Percentiles rank a stretch among this genome's conserved stretches.
Conservation (phyloP, 1,284 basidiomycete genomes). For the Ustilago trichophora region DNA sequence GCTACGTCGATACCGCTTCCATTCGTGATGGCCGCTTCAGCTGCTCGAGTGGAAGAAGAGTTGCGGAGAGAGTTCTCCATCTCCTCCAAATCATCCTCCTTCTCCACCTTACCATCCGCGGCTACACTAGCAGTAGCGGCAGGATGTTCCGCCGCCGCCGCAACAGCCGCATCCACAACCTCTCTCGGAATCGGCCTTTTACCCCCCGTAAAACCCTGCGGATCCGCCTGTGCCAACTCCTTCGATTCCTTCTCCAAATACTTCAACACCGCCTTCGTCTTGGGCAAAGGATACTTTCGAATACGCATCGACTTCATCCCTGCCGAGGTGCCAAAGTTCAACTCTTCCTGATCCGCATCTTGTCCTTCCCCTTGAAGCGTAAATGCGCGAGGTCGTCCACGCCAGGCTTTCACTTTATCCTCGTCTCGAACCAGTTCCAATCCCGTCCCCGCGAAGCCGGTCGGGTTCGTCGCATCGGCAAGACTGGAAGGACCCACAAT, state of each 20-base stretch:
- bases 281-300: slow-evolving; percentile 49
- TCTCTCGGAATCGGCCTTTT: slow-evolving; percentile 26
- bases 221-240: slow-evolving; percentile 20
- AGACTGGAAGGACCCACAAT: slow-evolving; percentile 38
- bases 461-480: background rate
- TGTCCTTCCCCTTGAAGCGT: no score
- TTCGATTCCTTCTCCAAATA: slow-evolving; percentile 46
- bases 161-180: slow-evolving; percentile 15
- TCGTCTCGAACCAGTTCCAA: slow-evolving; percentile 71
- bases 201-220: slow-evolving; percentile 25
- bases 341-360: slow-evolving; percentile 74
- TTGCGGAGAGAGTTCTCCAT: slow-evolving; percentile 49
- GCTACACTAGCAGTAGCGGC: background rate
- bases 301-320: slow-evolving; percentile 38
- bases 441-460: slow-evolving; percentile 40
- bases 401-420: slow-evolving; percentile 69
- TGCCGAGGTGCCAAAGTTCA: slow-evolving; percentile 75
- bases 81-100: slow-evolving; percentile 47
- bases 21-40: slow-evolving; percentile 68
- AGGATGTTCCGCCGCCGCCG: slow-evolving; percentile 65
- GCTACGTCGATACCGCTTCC: slow-evolving; percentile 67
- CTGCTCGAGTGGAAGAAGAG: background rate
- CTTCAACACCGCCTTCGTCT: slow-evolving; percentile 48
- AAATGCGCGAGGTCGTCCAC: slow-evolving; percentile 29
- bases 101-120: background rate